A percentile compares a stretch with the other conserved stretches of the same genome.
These are phyloP conservation scores for Ampelomyces quisqualis DNA, from an alignment of 2,329 filamentous ascomycete genomes.

Conservation along the genomic window DNA sequence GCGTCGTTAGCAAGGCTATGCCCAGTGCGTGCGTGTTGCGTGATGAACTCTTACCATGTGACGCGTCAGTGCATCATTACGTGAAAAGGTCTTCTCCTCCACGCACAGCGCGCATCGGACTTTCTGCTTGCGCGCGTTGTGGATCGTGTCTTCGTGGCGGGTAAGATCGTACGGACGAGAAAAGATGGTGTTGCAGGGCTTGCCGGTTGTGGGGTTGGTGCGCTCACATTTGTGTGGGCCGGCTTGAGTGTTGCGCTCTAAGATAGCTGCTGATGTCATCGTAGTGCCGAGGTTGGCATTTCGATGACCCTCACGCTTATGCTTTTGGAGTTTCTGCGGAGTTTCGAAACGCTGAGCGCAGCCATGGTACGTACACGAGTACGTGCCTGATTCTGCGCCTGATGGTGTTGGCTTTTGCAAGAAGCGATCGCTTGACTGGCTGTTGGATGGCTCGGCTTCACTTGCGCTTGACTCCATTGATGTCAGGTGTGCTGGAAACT, in stretches of 20 bases:
- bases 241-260: slow-evolving; percentile 77
- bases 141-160: slow-evolving; percentile 94
- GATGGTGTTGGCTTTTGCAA: slow-evolving; percentile 61
- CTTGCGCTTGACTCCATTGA: slow-evolving; percentile 64
- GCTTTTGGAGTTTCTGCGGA: slow-evolving; percentile 82
- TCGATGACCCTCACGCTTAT: slow-evolving; percentile 91
- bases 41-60: slow-evolving; percentile 63
- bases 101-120: slow-evolving; percentile 90
- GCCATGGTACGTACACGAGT: slow-evolving; percentile 93
- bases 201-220: slow-evolving; percentile 91
- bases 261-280: slow-evolving; percentile 56
- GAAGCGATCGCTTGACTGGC: slow-evolving; percentile 42
- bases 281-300: slow-evolving; percentile 45
- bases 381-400: slow-evolving; percentile 78
- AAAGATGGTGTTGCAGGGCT: slow-evolving; percentile 92
- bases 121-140: slow-evolving; percentile 92
- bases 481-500: slow-evolving; percentile 61
- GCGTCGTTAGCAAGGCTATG: slow-evolving; percentile 24
- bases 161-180: slow-evolving; percentile 96
- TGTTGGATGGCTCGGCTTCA: slow-evolving; percentile 51
- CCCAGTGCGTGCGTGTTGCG: slow-evolving; percentile 8
- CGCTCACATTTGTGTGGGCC: slow-evolving; percentile 91
- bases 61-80: slow-evolving; percentile 88
- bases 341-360: slow-evolving; percentile 88
- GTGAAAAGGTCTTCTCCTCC: slow-evolving; percentile 95